A percentile compares a stretch with the other conserved stretches of the same genome.
Evolutionary conservation across 2,329 filamentous ascomycete species (phyloP).

Genomic region (Cladosporium sp.): DNA sequence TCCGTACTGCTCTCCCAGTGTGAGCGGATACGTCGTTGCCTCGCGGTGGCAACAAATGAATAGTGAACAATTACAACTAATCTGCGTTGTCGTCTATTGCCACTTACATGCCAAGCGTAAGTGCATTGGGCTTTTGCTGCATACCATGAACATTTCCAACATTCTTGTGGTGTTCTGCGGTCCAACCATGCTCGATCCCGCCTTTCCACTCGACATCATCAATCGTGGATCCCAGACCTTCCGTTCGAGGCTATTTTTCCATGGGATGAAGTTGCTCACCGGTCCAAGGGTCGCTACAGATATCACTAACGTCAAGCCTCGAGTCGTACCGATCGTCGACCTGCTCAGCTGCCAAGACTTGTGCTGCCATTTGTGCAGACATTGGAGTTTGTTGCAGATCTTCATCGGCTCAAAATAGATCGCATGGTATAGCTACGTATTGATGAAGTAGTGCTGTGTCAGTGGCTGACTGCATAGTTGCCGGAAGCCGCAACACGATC

Average conservation of each 20-base stretch:
- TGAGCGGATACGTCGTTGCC: not conserved
- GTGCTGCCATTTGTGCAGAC: not conserved
- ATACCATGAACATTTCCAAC: not conserved
- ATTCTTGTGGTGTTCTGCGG: not conserved
- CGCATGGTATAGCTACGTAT: not conserved
- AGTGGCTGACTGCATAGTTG: not conserved
- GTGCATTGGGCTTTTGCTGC: not conserved
- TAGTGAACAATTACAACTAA: not conserved
- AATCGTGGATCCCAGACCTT: not conserved
- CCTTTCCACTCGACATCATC: not conserved
- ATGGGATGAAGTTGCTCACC: not conserved
- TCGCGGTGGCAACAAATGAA: not conserved
- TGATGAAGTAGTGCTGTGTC: not conserved
- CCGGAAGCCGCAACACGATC: too few species aligned
- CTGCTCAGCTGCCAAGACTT: not conserved
- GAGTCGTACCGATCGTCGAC: not conserved
- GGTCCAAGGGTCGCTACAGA: constrained; percentile 2
- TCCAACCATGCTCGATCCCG: not conserved
- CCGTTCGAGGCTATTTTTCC: not conserved
- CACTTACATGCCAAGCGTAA: not conserved
- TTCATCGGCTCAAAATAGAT: not conserved
- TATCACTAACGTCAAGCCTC: not conserved
- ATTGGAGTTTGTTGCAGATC: not conserved
- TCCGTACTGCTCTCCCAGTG: not conserved
- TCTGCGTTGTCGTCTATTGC: not conserved